Base-by-base conservation (phyloP, 2,329 filamentous ascomycete species). In the Rhinocladiella mackenziei region DNA sequence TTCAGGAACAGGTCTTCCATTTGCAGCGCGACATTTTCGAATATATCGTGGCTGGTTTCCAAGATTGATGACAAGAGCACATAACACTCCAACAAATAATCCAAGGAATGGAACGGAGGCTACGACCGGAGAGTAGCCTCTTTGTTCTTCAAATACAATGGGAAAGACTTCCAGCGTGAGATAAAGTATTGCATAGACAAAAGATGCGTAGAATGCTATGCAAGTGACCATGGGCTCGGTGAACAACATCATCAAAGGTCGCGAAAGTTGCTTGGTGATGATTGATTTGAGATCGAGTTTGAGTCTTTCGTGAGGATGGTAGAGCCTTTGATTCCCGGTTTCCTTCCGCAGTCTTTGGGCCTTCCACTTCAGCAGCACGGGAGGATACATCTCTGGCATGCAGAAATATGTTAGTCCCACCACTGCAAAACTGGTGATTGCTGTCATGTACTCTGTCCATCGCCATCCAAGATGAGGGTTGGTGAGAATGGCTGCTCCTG, bases 191-290 rank as follows among this genome's bases (percentile, higher is more conserved):
- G 62, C 64, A 44, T 73, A 75, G 17, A 71, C 64, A 47, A 73
- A 72, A 1, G 68, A 65, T 4, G 66, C 66, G 41, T 71, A 72
- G 10, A 71, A 53, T 2, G 69, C 65, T 20, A 74, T 68, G 26
- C 62, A 65, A 1, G 66, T 62, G 8, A 74, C 65, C 56, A 74
- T 73, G 0, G 72, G 71, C 47, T 75, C 70, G 1, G 66, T 71
- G 11, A 64, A 48, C 3, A 75, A 59, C 69, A 76, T 73, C 30
- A 56, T 54, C 2, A 71, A 35, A 0, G 70, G 68, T 1, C 68
- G 64, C 10, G 58, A 59, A 18, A 72, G 58, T 42, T 72, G 64
- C 44, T 71, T 71, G 5, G 63, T 69, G 11, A 71, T 45, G 47
- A 70, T 61, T 30, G 62, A 66, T 17, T 62, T 62, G 17, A 63